Base-by-base conservation (phyloP, 164 flowering plant species). In the Warburgia ugandensis region DNA sequence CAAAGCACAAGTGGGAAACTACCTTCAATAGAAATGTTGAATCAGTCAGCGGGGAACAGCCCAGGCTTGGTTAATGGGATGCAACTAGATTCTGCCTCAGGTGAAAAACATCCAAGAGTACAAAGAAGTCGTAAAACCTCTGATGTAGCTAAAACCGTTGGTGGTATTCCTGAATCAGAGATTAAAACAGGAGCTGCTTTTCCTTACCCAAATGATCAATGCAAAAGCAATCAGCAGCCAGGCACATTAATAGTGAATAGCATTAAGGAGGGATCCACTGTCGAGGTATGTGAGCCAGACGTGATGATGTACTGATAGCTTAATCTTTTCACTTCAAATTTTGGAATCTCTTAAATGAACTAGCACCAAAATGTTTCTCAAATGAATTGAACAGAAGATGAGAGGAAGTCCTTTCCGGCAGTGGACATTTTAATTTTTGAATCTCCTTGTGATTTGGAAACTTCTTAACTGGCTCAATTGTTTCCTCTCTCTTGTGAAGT, bases 241-340 rank as follows among this genome's bases (percentile, higher is more conserved):
- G 73, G 53, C 12, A 20, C 56, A 29, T 32, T 43, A n/a, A 52
- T 56, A 27, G 81, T 64, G 29, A 65, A 60, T 30, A 29, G 26
- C 59, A 77, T 88, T 39, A 62, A 55, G 58, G 94, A 81, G 70
- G 91, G 89, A 37, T 81, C n/a, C n/a, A n/a, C n/a, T n/a, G n/a
- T n/a, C n/a, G n/a, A n/a, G n/a, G n/a, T n/a, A n/a, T n/a, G n/a
- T n/a, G n/a, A n/a, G n/a, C n/a, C n/a, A n/a, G n/a, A n/a, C n/a
- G n/a, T n/a, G n/a, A n/a, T n/a, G n/a, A n/a, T n/a, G n/a, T n/a
- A n/a, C n/a, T n/a, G n/a, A n/a, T n/a, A n/a, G n/a, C n/a, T n/a
- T n/a, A n/a, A n/a, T n/a, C n/a, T n/a, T n/a, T n/a, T n/a, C n/a
- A n/a, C n/a, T n/a, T n/a, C n/a, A n/a, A n/a, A n/a, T n/a, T n/a